Percentiles rank a stretch among this genome's conserved stretches.
phyloP scores from a whole-genome alignment of 805 yeast species.

The Metschnikowia vanudenii region DNA sequence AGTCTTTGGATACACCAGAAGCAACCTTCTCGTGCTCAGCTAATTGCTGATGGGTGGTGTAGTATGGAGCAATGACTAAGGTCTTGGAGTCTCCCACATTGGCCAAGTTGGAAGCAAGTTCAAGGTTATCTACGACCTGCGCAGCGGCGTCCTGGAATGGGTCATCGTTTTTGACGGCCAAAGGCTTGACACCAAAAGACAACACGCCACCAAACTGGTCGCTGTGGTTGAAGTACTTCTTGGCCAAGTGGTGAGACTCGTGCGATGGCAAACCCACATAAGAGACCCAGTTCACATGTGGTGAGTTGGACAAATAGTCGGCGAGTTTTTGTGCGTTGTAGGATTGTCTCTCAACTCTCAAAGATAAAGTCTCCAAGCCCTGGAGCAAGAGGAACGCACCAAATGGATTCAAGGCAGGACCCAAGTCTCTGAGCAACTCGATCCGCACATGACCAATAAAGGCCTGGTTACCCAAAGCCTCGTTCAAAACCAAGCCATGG shows the following conservation, averaged over 20 bases:
- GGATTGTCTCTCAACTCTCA: slow-evolving; percentile 92
- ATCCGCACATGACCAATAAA: slow-evolving; percentile 77
- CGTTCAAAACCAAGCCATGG: slow-evolving; percentile 82
- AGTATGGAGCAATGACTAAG: slow-evolving; percentile 92
- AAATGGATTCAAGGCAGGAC: slow-evolving; percentile 86
- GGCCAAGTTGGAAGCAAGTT: slow-evolving; percentile 89
- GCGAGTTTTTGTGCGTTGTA: slow-evolving; percentile 81
- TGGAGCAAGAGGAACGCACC: slow-evolving; percentile 82
- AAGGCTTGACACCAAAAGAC: slow-evolving; percentile 82
- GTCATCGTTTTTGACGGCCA: slow-evolving; percentile 43
- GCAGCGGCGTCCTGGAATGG: slow-evolving; percentile 79
- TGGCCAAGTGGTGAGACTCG: slow-evolving; percentile 75
- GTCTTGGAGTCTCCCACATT: slow-evolving; percentile 97
- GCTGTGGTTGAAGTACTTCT: slow-evolving; percentile 64
- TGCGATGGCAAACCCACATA: slow-evolving; percentile 86
- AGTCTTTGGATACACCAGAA: slow-evolving; percentile 85
- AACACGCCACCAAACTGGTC: slow-evolving; percentile 78
- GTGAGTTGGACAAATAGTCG: slow-evolving; percentile 64
- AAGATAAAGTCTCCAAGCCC: slow-evolving; percentile 91
- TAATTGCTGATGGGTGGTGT: slow-evolving; percentile 93
- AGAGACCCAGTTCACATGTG: slow-evolving; percentile 83
- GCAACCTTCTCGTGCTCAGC: slow-evolving; percentile 73
- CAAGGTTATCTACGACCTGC: slow-evolving; percentile 75
- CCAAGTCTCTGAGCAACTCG: slow-evolving; percentile 87
- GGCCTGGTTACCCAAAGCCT: slow-evolving; percentile 77